Evolutionary conservation across 768 basidiomycete species (phyloP).

Genomic region (Pulveroboletus sp.): DNA sequence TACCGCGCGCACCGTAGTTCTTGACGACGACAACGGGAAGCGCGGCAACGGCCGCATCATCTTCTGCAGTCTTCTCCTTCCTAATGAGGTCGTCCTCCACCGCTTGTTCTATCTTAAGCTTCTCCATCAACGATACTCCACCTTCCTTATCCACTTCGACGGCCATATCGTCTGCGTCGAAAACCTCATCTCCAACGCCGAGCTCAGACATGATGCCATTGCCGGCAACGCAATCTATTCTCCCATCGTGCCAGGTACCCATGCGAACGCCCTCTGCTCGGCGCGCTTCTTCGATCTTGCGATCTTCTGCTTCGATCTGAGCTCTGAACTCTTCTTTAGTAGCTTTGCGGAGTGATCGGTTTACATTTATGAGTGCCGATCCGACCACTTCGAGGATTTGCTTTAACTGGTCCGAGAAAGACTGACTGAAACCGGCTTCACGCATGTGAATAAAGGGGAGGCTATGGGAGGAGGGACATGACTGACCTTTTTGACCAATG

Average conservation of each 20-base stretch:
- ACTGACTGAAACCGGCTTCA: slow-evolving; percentile 76
- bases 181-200: slow-evolving; percentile 72
- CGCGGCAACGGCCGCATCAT: slow-evolving; percentile 50
- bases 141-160: slow-evolving; percentile 8
- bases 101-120: slow-evolving; percentile 26
- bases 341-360: slow-evolving; percentile 44
- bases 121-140: slow-evolving; percentile 12
- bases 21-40: slow-evolving; percentile 86
- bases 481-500: slow-evolving; percentile 89
- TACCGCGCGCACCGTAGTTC: slow-evolving; percentile 63
- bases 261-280: slow-evolving; percentile 45
- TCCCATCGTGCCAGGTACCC: slow-evolving; percentile 84
- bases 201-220: slow-evolving; percentile 85
- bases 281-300: slow-evolving; percentile 36
- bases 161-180: slow-evolving; percentile 36
- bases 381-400: slow-evolving; percentile 79
- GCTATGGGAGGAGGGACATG: not conserved
- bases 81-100: slow-evolving; percentile 30
- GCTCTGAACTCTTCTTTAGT: slow-evolving; percentile 39
- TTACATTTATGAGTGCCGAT: slow-evolving; percentile 63
- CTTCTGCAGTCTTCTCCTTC: slow-evolving; percentile 35
- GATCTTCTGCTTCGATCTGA: slow-evolving; percentile 35
- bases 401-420: slow-evolving; percentile 78
- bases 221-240: slow-evolving; percentile 80
- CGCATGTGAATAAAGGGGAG: not conserved